Percentiles rank a stretch among this genome's conserved stretches.
Evolutionary conservation across 108 stramenopile species (phyloP).

Genomic region (Cyclotella baltica): DNA sequence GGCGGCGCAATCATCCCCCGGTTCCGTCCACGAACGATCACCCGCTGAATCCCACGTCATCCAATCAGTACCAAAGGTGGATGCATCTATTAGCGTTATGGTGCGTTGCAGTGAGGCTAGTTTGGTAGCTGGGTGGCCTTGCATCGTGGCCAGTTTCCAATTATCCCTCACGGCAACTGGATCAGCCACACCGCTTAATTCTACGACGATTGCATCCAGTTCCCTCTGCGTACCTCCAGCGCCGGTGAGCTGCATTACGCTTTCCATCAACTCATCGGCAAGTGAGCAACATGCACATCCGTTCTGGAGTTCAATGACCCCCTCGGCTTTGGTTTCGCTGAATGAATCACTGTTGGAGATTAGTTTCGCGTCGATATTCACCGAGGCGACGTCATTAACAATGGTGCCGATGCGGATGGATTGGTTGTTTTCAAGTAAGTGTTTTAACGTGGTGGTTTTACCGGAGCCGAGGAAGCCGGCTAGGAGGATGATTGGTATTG

Average conservation of each 20-base stretch:
- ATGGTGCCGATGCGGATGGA: conserved; percentile 86
- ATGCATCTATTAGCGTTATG: conserved; percentile 92
- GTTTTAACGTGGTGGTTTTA: conserved; percentile 92
- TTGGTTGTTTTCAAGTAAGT: conserved; percentile 84
- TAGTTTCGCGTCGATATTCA: conserved; percentile 98
- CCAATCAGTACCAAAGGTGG: conserved; percentile 91
- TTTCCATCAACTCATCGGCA: conserved; percentile 86
- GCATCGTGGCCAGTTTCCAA: conserved; percentile 74
- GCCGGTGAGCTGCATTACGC: conserved; percentile 57
- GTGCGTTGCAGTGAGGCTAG: conserved; percentile 70
- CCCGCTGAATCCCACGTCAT: conserved; percentile 79
- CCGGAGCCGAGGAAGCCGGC: conserved; percentile 95
- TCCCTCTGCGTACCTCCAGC: conserved; percentile 24
- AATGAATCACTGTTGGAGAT: conserved; percentile 45
- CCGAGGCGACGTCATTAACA: conserved; percentile 95
- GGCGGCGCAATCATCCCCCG: conserved; percentile 62
- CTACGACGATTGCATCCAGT: conserved; percentile 94
- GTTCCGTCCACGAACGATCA: conserved; percentile 74
- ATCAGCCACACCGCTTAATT: conserved; percentile 95
- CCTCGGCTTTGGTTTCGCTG: conserved; percentile 15
- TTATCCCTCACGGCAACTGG: conserved; percentile 84
- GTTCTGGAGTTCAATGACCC: conserved; percentile 88
- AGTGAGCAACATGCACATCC: conserved; percentile 96
- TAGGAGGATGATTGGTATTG: conserved; percentile 88
- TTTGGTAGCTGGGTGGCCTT: conserved; percentile 68